Evolutionary conservation across 352 stramenopile species (phyloP).

Genomic region (Pythium plurisporium): DNA sequence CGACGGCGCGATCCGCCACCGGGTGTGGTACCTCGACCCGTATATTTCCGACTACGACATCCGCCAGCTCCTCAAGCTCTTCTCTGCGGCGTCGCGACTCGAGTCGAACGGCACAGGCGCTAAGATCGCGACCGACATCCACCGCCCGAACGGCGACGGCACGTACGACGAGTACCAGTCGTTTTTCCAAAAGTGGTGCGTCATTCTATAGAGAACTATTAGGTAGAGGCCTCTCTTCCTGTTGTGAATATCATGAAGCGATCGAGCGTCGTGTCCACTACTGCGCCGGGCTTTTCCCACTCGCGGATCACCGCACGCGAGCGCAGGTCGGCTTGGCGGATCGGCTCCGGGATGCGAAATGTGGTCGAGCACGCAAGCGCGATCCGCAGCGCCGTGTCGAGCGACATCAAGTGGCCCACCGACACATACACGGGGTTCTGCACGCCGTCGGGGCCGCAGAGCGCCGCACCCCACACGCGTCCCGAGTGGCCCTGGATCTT

Average conservation of each 20-base stretch:
- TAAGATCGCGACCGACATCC: slow-evolving; percentile 36
- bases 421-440: slow-evolving; percentile 87
- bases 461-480: slow-evolving; percentile 69
- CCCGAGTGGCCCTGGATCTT: slow-evolving; percentile 56
- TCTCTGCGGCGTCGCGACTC: slow-evolving; percentile 35
- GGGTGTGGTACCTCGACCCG: slow-evolving; percentile 61
- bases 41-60: slow-evolving; percentile 74
- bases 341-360: slow-evolving; percentile 80
- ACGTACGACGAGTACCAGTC: slow-evolving; percentile 45
- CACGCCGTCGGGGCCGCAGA: slow-evolving; percentile 51
- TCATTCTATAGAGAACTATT: slow-evolving; percentile 40
- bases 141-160: slow-evolving; percentile 54
- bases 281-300: slow-evolving; percentile 43
- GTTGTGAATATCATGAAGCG: slow-evolving; percentile 7
- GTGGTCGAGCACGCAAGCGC: slow-evolving; percentile 40
- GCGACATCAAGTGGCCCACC: slow-evolving; percentile 61
- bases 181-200: slow-evolving; percentile 71
- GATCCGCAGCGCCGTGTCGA: slow-evolving; percentile 58
- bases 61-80: slow-evolving; percentile 40
- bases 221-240: not conserved
- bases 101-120: slow-evolving; percentile 46
- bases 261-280: slow-evolving; percentile 54
- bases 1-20: slow-evolving; percentile 26
- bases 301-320: slow-evolving; percentile 66
- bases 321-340: slow-evolving; percentile 80